Percentiles rank a stretch among this genome's conserved stretches.
These are phyloP conservation scores for Proliferodiscus dingleyae DNA, from an alignment of 2,329 filamentous ascomycete species.

Conservation along the genomic window DNA sequence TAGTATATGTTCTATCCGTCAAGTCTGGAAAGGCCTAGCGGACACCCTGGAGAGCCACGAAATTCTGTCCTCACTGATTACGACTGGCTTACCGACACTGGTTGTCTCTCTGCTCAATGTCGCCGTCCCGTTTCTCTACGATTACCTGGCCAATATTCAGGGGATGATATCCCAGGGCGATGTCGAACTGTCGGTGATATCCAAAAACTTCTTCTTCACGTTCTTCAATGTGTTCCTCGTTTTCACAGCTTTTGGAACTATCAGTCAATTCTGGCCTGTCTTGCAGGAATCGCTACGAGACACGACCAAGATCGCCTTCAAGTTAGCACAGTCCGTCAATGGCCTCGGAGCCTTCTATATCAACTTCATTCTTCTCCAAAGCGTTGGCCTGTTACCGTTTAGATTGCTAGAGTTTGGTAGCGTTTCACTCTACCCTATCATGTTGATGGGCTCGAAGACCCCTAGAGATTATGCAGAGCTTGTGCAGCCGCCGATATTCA, in stretches of 20 bases:
- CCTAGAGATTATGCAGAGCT: conserved; percentile 85
- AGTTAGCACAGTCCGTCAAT: conserved; percentile 71
- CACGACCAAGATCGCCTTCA: conserved; percentile 69
- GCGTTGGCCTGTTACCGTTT: conserved; percentile 89
- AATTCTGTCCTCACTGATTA: conserved; percentile 70
- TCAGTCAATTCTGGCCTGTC: conserved; percentile 65
- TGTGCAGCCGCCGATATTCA: conserved; percentile 77
- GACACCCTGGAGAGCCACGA: conserved; percentile 62
- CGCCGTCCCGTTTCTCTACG: conserved; percentile 88
- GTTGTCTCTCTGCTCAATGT: conserved; percentile 84
- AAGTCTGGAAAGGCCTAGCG: conserved; percentile 66
- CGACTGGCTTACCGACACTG: conserved; percentile 81
- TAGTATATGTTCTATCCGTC: conserved; percentile 73
- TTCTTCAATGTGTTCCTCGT: conserved; percentile 99
- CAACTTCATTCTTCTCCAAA: conserved; percentile 91
- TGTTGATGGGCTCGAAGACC: conserved; percentile 72
- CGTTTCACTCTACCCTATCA: conserved; percentile 77
- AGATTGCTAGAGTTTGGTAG: conserved; percentile 85
- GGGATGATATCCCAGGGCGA: conserved; percentile 95
- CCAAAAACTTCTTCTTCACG: conserved; percentile 98
- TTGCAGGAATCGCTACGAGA: conserved; percentile 73
- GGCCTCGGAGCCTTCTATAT: conserved; percentile 78
- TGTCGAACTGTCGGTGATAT: conserved; percentile 89
- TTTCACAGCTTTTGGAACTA: conserved; percentile 83
- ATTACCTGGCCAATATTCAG: conserved; percentile 84